Base-by-base conservation (phyloP, 768 basidiomycete species). In the Calocybe indica region DNA sequence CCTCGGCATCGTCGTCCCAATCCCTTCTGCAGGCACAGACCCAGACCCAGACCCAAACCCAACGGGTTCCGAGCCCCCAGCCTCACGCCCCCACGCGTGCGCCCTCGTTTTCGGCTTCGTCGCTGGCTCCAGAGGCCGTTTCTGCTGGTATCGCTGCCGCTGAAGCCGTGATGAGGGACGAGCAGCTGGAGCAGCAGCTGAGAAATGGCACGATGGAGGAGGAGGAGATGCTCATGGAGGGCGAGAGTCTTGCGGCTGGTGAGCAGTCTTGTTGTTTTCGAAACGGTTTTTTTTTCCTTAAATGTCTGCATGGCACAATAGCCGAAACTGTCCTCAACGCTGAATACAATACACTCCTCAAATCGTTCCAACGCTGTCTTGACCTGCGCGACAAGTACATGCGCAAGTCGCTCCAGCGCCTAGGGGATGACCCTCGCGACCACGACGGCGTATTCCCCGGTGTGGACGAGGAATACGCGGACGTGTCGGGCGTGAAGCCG, bases 331-430 rank as follows among this genome's bases (percentile, higher is more conserved):
- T 65, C 32, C 57, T 73, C 37, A 70, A 60, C 10, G 63, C 68
- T 2, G 83, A 84, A 57, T 71, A 78, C 45, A 63, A 70, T 8
- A 65, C 72, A 6, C 72, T 92, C 10, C 82, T 88, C 51, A 74
- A 82, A 51, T 76, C 85, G 1, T 80, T 98, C 60, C 81, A 86
- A 49, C 81, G 74, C 58, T 98, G 95, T 60, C 81, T 98, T 40
- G 82, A 88, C 46, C 72, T 98, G 13, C 87, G 96, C 28, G 95
- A 98, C 70, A 98, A 97, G 67, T 99, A 97, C 70, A 93, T 96
- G 70, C 54, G 72, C 5, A 79, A 79, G 50, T 97, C 94, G 1
- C 77, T 84, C 4, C 96, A 99, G 62, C 77, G 92, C 46, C 79
- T 98, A 3, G 96, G 95, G 2, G 96, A 98, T 66, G 89, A 98